Percentiles rank a stretch among this genome's conserved stretches.
Evolutionary conservation across 2,329 filamentous ascomycete genomes (phyloP).

Genomic region (Claviceps fusiformis): DNA sequence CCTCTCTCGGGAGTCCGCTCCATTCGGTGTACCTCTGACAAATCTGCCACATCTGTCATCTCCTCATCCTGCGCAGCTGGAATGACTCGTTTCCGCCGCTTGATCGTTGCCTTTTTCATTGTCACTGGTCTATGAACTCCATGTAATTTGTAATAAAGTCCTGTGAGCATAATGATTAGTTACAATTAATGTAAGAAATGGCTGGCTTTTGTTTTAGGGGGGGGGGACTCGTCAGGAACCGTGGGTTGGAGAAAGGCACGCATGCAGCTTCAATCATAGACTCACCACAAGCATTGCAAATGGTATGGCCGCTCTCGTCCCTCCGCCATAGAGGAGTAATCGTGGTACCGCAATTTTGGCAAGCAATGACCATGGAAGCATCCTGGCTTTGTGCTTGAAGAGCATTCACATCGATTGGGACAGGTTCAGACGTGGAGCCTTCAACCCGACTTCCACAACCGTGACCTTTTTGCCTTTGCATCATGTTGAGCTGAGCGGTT

Average conservation of each 20-base stretch:
- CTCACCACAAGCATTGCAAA: slow-evolving; percentile 96
- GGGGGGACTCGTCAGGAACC: too few species aligned
- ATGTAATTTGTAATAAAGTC: slow-evolving; percentile 92
- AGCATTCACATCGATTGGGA: slow-evolving; percentile 22
- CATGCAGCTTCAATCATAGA: slow-evolving; percentile 10
- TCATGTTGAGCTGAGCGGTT: slow-evolving; percentile 55
- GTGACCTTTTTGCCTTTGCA: slow-evolving; percentile 28
- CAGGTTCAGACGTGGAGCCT: slow-evolving; percentile 13
- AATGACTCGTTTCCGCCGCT: slow-evolving; percentile 86
- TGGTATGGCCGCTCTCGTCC: slow-evolving; percentile 88
- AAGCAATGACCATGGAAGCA: slow-evolving; percentile 56
- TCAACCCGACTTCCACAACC: slow-evolving; percentile 18
- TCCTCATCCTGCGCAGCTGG: slow-evolving; percentile 50
- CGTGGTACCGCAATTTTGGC: slow-evolving; percentile 92
- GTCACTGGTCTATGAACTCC: slow-evolving; percentile 83
- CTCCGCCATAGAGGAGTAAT: slow-evolving; percentile 93
- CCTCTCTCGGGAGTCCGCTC: slow-evolving; percentile 35
- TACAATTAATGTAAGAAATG: not conserved
- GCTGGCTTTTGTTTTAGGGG: too few species aligned
- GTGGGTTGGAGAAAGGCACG: not conserved
- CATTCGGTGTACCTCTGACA: slow-evolving; percentile 24
- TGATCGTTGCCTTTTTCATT: slow-evolving; percentile 99
- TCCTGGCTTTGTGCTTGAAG: slow-evolving; percentile 18
- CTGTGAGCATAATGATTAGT: slow-evolving; percentile 28
- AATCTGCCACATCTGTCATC: slow-evolving; percentile 34